phyloP scores from a whole-genome alignment of 1,284 basidiomycete genomes.

The Heterobasidion occidentale region DNA sequence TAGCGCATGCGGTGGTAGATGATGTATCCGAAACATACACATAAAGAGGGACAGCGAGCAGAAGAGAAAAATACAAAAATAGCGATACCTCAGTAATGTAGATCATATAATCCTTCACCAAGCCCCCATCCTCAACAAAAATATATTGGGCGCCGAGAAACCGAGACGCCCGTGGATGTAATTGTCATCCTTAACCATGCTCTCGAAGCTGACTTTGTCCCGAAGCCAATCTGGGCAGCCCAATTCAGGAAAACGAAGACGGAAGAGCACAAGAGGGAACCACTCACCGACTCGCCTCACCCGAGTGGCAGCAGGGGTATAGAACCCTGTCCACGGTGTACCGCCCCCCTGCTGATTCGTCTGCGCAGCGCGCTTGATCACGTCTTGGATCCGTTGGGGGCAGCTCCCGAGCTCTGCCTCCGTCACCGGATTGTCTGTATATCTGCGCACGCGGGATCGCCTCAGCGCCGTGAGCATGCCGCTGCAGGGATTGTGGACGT shows the following conservation, averaged over 20 bases:
- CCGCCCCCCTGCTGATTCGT: slow-evolving; percentile 27
- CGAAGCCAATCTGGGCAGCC: slow-evolving; percentile 58
- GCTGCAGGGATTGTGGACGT: slow-evolving; percentile 17
- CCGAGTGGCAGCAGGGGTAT: slow-evolving; percentile 34
- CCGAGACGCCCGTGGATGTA: slow-evolving; percentile 58
- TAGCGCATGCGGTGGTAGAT: not conserved
- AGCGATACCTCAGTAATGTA: not conserved
- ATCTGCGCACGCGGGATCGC: slow-evolving; percentile 32
- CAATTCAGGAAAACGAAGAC: not conserved
- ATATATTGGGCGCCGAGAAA: slow-evolving; percentile 69
- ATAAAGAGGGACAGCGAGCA: not conserved
- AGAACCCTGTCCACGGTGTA: slow-evolving; percentile 27
- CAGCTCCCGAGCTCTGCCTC: slow-evolving; percentile 57
- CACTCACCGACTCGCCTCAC: slow-evolving; percentile 52
- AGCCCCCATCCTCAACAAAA: slow-evolving; percentile 44
- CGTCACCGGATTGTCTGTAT: slow-evolving; percentile 58
- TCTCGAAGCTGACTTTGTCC: slow-evolving; percentile 63
- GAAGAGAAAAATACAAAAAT: not conserved
- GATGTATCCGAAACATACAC: not conserved
- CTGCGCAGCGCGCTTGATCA: slow-evolving; percentile 50
- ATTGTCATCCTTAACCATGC: slow-evolving; percentile 45
- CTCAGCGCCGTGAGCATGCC: slow-evolving; percentile 1
- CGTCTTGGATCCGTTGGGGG: slow-evolving; percentile 57
- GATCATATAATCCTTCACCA: slow-evolving; percentile 4
- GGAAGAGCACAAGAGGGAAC: not conserved